phyloP scores from a whole-genome alignment of 805 yeast species.

The Clavispora santaluciae region DNA sequence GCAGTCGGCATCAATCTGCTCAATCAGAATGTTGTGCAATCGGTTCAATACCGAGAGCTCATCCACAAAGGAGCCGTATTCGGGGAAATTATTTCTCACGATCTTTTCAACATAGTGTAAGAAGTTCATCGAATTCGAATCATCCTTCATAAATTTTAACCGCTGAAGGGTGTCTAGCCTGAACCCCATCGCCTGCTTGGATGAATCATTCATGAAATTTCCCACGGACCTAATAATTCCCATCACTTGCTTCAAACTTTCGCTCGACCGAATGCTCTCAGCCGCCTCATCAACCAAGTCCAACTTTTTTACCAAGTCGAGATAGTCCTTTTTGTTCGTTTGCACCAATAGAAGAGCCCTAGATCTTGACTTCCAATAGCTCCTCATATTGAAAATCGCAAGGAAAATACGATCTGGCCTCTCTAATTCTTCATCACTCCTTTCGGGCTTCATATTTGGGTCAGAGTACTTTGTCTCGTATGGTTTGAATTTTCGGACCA shows the following conservation, averaged over 20 bases:
- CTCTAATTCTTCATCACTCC: constrained; percentile 41
- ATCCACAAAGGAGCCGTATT: constrained; percentile 65
- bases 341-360: constrained; percentile 52
- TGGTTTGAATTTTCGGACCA: constrained; percentile 57
- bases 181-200: constrained; percentile 92
- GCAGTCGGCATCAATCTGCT: constrained; percentile 75
- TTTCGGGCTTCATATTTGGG: constrained; percentile 8
- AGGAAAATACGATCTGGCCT: constrained; percentile 68
- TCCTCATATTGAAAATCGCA: constrained; percentile 62
- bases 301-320: constrained; percentile 53
- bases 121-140: constrained; percentile 79
- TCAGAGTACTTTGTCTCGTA: constrained; percentile 47
- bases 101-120: constrained; percentile 88
- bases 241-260: constrained; percentile 64
- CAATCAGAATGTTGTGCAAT: constrained; percentile 74
- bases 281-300: constrained; percentile 69
- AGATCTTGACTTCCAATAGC: constrained; percentile 71
- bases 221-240: constrained; percentile 89
- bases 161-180: constrained; percentile 85
- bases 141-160: constrained; percentile 85
- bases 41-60: constrained; percentile 57
- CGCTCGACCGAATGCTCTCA: constrained; percentile 58
- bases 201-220: constrained; percentile 91
- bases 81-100: constrained; percentile 80
- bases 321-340: constrained; percentile 61